A percentile compares a stretch with the other conserved stretches of the same genome.
Evolutionary conservation across 2,329 filamentous ascomycete genomes (phyloP).

Genomic region (Aspergillus thermomutatus): DNA sequence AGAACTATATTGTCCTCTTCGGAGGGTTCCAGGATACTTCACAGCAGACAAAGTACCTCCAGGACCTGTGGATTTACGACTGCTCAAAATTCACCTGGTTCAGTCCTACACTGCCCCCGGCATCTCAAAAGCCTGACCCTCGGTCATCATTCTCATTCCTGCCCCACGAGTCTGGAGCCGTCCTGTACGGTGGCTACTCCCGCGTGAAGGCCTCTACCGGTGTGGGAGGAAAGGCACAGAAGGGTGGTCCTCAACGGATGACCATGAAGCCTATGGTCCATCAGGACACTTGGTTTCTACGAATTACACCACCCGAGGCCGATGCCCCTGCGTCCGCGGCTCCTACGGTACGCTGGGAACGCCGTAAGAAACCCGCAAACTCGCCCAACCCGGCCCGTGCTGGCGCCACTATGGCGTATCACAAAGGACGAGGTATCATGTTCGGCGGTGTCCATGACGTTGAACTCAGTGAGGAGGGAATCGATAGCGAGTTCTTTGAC

Average conservation of each 20-base stretch:
- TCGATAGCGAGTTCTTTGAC: conserved; percentile 97
- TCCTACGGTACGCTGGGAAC: conserved; percentile 84
- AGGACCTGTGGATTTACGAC: conserved; percentile 95
- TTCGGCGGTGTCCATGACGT: conserved; percentile 96
- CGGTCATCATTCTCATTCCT: conserved; percentile 89
- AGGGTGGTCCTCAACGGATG: conserved; percentile 61
- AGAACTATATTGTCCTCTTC: conserved; percentile 89
- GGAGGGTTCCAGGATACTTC: conserved; percentile 97
- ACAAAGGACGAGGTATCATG: conserved; percentile 86
- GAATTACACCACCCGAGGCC: conserved; percentile 67
- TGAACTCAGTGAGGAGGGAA: conserved; percentile 86
- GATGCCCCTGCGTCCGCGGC: conserved; percentile 64
- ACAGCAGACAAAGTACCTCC: conserved; percentile 88
- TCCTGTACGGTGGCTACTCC: conserved; percentile 91
- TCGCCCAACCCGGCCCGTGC: conserved; percentile 77
- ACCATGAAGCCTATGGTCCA: conserved; percentile 84
- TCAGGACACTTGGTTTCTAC: conserved; percentile 90
- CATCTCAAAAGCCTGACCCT: conserved; percentile 82
- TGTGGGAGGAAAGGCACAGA: conserved; percentile 58
- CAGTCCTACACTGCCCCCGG: conserved; percentile 68
- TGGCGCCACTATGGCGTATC: conserved; percentile 88
- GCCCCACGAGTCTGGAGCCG: conserved; percentile 84
- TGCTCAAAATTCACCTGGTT: conserved; percentile 83
- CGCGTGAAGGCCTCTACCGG: conserved; percentile 70
- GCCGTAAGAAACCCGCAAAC: conserved; percentile 87